These are phyloP conservation scores for Clavaria fumosa DNA, from an alignment of 768 basidiomycete species.

Conservation along the genomic window DNA sequence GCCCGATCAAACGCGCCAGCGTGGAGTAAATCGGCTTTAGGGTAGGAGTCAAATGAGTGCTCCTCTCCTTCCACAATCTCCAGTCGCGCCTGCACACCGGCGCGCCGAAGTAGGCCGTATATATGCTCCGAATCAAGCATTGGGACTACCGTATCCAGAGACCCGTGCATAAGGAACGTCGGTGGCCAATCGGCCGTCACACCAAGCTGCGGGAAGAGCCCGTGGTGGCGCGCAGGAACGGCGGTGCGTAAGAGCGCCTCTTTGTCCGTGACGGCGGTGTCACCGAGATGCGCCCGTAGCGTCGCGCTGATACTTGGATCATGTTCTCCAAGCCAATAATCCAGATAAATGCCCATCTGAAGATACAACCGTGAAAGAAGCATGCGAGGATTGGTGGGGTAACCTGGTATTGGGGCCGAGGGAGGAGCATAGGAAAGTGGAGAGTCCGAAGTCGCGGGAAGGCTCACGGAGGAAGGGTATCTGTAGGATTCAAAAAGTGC, in stretches of 20 bases:
- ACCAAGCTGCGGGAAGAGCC: conserved; percentile 35
- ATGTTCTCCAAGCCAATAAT: conserved; percentile 41
- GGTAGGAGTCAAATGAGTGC: conserved; percentile 41
- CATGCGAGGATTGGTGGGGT: conserved; percentile 50
- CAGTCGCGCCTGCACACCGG: conserved; percentile 22
- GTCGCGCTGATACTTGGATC: conserved; percentile 30
- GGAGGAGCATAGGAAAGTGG: conserved; percentile 30
- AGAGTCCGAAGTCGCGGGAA: conserved; percentile 25
- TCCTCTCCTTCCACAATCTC: conserved; percentile 28
- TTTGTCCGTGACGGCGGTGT: neutral
- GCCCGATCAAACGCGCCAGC: too few species aligned
- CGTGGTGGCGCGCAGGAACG: conserved; percentile 21
- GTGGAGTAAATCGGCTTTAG: too few species aligned
- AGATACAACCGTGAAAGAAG: conserved; percentile 40
- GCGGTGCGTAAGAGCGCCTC: conserved; percentile 4
- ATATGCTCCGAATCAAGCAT: conserved; percentile 26
- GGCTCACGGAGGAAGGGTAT: too few species aligned
- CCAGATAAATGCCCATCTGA: conserved; percentile 40
- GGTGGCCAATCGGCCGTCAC: conserved; percentile 28
- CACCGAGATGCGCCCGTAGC: conserved; percentile 17
- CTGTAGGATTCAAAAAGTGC: conserved; percentile 22
- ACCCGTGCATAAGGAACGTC: conserved; percentile 33
- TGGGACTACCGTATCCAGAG: conserved; percentile 30
- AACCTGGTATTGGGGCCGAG: conserved; percentile 43
- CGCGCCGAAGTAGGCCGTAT: conserved; percentile 18